Evolutionary conservation across 768 basidiomycete genomes (phyloP), one percentile per base, ranked within the genome.

Genomic region (Leucocoprinus sp.): DNA sequence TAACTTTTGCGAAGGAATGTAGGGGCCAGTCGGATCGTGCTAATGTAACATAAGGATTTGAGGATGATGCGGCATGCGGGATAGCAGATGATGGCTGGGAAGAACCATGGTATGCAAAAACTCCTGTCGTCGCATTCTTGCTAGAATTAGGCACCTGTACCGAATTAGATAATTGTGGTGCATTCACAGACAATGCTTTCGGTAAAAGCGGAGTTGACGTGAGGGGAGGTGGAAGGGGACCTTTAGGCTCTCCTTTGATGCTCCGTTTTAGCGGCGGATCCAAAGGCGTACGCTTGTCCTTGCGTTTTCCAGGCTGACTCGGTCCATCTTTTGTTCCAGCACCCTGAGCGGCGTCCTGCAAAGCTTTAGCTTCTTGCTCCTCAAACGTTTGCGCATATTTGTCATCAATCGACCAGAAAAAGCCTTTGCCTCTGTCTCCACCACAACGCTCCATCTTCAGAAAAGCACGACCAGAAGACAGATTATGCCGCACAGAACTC

Each of bases 401-500:
- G 35, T 84, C 81, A 56, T 95, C 93, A 24, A 96, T 71, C 15
- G 85, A 84, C 93, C 93, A 97, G 52, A 92, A 90, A 53, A 83
- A 91, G 1, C 93, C 93, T 61, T 95, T 96, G 7, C 89, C 86
- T 50, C 84, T 75, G 68, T 86, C 89, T 48, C 90, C 86, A 5
- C 81, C 78, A 50, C 81, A 84, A 23, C 89, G 74, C 49, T 93
- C 88, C 61, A 89, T 74, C 64, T 97, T 97, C 60, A 87, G 72
- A 66, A 99, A 99, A 0, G 89, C 91, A 38, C 83, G 80, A 58
- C 85, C 84, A 8, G 91, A 89, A 1, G 93, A 93, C n/a, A 99
- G 65, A 60, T 93, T 93, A 57, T 97, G 93, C 17, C 93, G 84
- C 37, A 97, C 84, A 23, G 95, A 95, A 55, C 87, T 92, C 89